Evolutionary conservation across 768 basidiomycete genomes (phyloP).

Genomic region (Ramaria rubella): DNA sequence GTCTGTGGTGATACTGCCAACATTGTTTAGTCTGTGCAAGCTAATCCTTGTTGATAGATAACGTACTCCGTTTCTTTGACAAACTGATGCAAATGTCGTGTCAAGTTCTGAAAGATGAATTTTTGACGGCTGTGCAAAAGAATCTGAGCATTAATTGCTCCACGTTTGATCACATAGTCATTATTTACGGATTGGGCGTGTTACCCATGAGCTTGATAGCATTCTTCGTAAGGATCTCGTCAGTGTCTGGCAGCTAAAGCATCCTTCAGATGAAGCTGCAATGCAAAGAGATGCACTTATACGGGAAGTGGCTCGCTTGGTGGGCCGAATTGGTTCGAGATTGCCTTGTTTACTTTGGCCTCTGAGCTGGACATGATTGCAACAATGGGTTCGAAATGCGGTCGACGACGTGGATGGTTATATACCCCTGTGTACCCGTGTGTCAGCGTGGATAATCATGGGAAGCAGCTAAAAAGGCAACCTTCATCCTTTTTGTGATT

Average conservation of each 20-base stretch:
- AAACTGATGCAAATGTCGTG: slow-evolving; percentile 69
- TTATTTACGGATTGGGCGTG: slow-evolving; percentile 34
- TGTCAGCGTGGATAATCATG: too few species aligned
- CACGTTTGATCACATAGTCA: neutral
- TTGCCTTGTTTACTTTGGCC: slow-evolving; percentile 1
- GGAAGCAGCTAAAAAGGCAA: too few species aligned
- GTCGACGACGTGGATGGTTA: too few species aligned
- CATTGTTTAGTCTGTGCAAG: neutral
- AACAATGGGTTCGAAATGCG: too few species aligned
- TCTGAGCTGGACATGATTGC: neutral
- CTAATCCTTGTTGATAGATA: neutral
- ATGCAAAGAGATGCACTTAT: neutral
- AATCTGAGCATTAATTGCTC: neutral
- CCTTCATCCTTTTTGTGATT: too few species aligned
- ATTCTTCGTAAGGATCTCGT: slow-evolving; percentile 47
- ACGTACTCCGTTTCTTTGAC: slow-evolving; percentile 58
- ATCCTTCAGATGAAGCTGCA: neutral
- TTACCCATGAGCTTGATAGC: slow-evolving; percentile 33
- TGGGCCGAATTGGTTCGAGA: slow-evolving; percentile 2
- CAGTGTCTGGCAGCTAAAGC: slow-evolving; percentile 38
- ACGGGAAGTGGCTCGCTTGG: slow-evolving; percentile 1
- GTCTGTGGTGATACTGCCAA: slow-evolving; percentile 56
- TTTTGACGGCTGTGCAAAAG: slow-evolving; percentile 32
- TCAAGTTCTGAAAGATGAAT: slow-evolving; percentile 45
- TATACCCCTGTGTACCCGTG: too few species aligned